Evolutionary conservation across 2,329 filamentous ascomycete species (phyloP).

Genomic region (Stylonectria norvegica): DNA sequence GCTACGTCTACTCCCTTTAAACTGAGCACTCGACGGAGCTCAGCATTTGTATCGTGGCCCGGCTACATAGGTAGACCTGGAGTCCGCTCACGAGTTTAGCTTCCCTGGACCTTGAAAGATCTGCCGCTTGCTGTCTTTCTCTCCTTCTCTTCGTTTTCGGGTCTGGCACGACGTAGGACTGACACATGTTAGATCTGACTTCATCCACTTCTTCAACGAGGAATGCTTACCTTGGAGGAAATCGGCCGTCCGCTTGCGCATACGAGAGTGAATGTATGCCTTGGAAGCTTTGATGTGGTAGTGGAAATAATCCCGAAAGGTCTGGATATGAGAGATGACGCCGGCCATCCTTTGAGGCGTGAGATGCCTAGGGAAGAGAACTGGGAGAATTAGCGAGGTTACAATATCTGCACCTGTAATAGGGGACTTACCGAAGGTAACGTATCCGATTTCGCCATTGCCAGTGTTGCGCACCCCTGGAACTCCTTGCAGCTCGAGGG

Average conservation of each 20-base stretch:
- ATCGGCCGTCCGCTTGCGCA: slow-evolving; percentile 95
- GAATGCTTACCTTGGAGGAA: slow-evolving; percentile 83
- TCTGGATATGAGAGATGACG: slow-evolving; percentile 98
- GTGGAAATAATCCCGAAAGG: slow-evolving; percentile 99
- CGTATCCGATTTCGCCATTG: slow-evolving; percentile 88
- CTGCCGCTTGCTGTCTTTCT: slow-evolving; percentile 96
- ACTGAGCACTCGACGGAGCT: slow-evolving; percentile 2
- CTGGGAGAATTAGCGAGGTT: slow-evolving; percentile 43
- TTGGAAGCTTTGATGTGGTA: slow-evolving; percentile 99
- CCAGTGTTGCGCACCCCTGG: slow-evolving; percentile 74
- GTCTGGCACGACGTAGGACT: slow-evolving; percentile 94
- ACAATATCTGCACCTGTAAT: neutral
- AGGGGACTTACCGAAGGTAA: slow-evolving; percentile 76
- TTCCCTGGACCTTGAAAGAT: slow-evolving; percentile 67
- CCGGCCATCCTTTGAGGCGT: slow-evolving; percentile 86
- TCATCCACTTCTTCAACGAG: neutral
- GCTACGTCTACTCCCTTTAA: slow-evolving; percentile 4
- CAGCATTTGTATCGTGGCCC: slow-evolving; percentile 1
- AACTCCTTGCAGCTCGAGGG: slow-evolving; percentile 83
- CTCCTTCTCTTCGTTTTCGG: slow-evolving; percentile 95
- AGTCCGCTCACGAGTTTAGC: slow-evolving; percentile 18
- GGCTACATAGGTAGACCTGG: slow-evolving; percentile 9
- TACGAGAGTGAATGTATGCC: slow-evolving; percentile 97
- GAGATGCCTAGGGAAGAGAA: slow-evolving; percentile 92
- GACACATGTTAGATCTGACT: slow-evolving; percentile 26